Evolutionary conservation across 2,329 filamentous ascomycete genomes (phyloP).

Genomic region (Fusarium sp.): DNA sequence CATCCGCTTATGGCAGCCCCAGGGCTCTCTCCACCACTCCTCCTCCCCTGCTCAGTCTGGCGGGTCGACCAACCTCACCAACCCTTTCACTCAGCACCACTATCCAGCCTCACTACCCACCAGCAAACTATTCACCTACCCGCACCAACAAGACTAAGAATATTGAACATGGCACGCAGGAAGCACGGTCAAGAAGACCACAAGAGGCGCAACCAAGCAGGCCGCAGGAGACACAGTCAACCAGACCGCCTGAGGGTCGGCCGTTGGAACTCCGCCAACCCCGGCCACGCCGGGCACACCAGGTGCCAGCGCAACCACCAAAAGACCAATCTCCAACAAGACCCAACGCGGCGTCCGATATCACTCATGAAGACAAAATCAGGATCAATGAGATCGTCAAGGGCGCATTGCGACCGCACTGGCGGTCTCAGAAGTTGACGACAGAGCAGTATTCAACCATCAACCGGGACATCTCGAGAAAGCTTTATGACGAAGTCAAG

Average conservation of each 20-base stretch:
- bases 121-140: constrained; percentile 76
- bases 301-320: constrained; percentile 62
- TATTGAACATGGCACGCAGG: constrained; percentile 29
- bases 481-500: constrained; percentile 80
- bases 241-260: constrained; percentile 43
- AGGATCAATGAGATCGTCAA: constrained; percentile 92
- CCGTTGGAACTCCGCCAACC: constrained; percentile 65
- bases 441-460: constrained; percentile 93
- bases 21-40: constrained; percentile 76
- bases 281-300: constrained; percentile 61
- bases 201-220: constrained; percentile 31
- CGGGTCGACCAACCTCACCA: constrained; percentile 71
- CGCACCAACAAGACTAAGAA: constrained; percentile 13
- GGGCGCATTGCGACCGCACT: constrained; percentile 83
- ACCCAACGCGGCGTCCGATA: constrained; percentile 48
- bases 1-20: constrained; percentile 75
- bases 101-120: constrained; percentile 80
- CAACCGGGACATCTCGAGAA: constrained; percentile 89
- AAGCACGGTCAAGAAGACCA: constrained; percentile 31
- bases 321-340: constrained; percentile 77
- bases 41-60: constrained; percentile 69
- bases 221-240: constrained; percentile 38
- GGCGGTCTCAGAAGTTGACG: constrained; percentile 81
- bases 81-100: constrained; percentile 75
- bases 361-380: constrained; percentile 87